Evolutionary conservation across 805 yeast genomes (phyloP).

Genomic region (Barnettozyma botsteinii): DNA sequence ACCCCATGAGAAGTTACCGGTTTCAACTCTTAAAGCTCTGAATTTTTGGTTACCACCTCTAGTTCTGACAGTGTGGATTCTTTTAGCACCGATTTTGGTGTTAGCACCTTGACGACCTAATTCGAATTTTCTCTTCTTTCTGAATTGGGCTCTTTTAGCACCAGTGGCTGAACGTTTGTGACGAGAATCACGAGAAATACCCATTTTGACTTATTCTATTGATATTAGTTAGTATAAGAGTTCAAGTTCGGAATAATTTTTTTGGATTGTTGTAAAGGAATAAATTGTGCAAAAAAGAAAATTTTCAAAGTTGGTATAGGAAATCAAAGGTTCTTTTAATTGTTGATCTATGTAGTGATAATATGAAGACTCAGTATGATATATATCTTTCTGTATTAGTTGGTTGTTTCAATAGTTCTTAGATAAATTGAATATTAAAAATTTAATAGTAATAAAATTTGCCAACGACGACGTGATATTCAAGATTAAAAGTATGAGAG

Average conservation of each 20-base stretch:
- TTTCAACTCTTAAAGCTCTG: conserved; percentile 99
- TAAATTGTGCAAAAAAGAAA: neutral
- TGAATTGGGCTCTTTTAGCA: conserved; percentile 99
- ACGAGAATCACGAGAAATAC: conserved; percentile 99
- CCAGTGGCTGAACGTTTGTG: conserved; percentile 99
- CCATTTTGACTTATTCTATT: conserved; percentile 58
- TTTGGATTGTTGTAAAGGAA: neutral
- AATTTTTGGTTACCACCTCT: conserved; percentile 99
- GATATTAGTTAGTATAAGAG: neutral
- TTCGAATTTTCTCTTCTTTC: conserved; percentile 99
- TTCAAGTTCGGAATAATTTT: neutral
- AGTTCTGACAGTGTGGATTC: conserved; percentile 98
- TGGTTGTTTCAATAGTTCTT: too few relatives aligned
- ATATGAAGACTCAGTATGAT: too few relatives aligned
- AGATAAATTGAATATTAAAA: too few relatives aligned
- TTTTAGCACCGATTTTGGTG: conserved; percentile 98
- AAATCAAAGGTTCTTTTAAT: too few relatives aligned
- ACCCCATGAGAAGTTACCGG: conserved; percentile 99
- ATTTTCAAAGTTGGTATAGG: too few relatives aligned
- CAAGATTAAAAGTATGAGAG: too few relatives aligned
- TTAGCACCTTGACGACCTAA: conserved; percentile 99
- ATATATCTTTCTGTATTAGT: too few relatives aligned
- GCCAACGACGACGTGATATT: too few relatives aligned
- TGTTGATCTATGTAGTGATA: too few relatives aligned
- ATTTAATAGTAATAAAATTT: too few relatives aligned